Evolutionary conservation across 2,329 filamentous ascomycete genomes (phyloP).

Genomic region (Monosporascus cannonballus): DNA sequence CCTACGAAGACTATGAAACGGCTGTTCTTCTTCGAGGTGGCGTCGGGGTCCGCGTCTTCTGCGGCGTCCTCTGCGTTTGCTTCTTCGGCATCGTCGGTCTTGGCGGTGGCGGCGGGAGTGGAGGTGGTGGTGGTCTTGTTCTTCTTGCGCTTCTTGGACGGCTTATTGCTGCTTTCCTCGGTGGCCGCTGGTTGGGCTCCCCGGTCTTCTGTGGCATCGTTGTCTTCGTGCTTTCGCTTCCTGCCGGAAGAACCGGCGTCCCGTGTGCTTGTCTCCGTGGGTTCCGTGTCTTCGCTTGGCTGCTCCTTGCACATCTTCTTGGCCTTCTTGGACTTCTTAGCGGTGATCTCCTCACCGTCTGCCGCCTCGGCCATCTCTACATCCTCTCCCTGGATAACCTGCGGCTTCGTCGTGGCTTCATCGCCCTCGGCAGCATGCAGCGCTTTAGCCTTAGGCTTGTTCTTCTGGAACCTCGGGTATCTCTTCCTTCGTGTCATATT

Average conservation of each 20-base stretch:
- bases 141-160: constrained; percentile 22
- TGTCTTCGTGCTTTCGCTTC: constrained; percentile 31
- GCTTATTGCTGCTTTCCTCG: constrained; percentile 13
- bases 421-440: too few relatives aligned
- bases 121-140: constrained; percentile 15
- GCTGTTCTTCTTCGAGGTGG: constrained; percentile 31
- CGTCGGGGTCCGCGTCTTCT: constrained; percentile 5
- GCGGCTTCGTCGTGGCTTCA: too few relatives aligned
- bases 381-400: not conserved
- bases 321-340: constrained; percentile 27
- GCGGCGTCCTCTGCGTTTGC: constrained; percentile 13
- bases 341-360: constrained; percentile 12
- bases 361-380: constrained; percentile 4
- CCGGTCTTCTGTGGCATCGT: constrained; percentile 20
- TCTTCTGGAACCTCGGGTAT: too few relatives aligned
- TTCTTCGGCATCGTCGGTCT: constrained; percentile 1
- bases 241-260: constrained; percentile 31
- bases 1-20: constrained; percentile 80
- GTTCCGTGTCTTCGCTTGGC: constrained; percentile 26
- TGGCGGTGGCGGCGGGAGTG: constrained; percentile 3
- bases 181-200: constrained; percentile 5
- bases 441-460: too few relatives aligned
- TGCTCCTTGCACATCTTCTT: constrained; percentile 27
- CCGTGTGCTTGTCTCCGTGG: constrained; percentile 19
- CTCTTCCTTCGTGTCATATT: too few relatives aligned